Evolutionary conservation across 495 filamentous ascomycete genomes (phyloP), one percentile per base, ranked within the genome.

Genomic region (Wilcoxina mikolae): DNA sequence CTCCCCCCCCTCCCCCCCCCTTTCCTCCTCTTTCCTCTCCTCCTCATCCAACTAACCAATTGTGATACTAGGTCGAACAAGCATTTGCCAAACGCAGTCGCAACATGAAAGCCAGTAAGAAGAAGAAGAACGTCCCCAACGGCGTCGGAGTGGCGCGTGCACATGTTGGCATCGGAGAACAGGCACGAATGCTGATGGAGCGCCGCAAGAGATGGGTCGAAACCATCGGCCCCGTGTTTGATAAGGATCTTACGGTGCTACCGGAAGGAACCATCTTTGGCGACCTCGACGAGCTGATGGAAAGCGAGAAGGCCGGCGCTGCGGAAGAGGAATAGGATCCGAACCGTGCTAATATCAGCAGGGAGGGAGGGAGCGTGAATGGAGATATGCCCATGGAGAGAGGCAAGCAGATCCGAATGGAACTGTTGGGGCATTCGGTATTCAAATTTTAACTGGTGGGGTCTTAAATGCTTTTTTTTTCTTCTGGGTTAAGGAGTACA

Each of bases 81-180:
- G 88, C 89, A 24, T 99, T 95, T 62, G 80, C 93, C 33, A 96
- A 96, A 73, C 84, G 91, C 38, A 94, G 87, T n/a, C 82, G 91
- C 26, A 94, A 85, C 3, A 80, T 95, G 70, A 63, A 94, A 87
- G 71, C 69, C 57, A 86, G 79, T 47, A 96, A 95, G 71, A 94
- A 95, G 70, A 77, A 81, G n/a, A 90, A 89, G 46, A 63, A 66
- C 25, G 27, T 49, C 46, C 3, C 27, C 25, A 49, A 3, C 46
- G 27, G 3, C 23, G 27, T 27, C 74, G 47, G 71, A 18, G 71
- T 68, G 1, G 74, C 68, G 2, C 69, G 73, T 15, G 79, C 77
- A 10, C 76, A 85, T 22, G 84, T 90, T 3, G 85, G 84, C 25
- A 93, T 99, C 54, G 93, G 91, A 27, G 91, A 99, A 65, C 75